Percentiles rank a stretch among this genome's conserved stretches.
These are phyloP conservation scores for Diaporthe batatas DNA, from an alignment of 2,329 filamentous ascomycete genomes.

Conservation along the genomic window DNA sequence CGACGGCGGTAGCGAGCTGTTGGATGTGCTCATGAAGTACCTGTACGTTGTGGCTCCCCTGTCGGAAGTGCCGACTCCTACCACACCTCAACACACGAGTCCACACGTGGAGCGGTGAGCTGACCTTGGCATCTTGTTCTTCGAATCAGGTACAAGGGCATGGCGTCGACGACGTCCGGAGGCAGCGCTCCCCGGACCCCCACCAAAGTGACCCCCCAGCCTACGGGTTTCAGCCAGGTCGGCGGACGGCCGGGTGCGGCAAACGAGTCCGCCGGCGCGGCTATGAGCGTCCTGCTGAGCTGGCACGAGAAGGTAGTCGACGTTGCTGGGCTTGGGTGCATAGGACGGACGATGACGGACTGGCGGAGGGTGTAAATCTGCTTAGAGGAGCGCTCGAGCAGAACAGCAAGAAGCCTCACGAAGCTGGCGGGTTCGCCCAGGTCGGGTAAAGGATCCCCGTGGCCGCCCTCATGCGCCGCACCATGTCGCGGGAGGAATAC, in stretches of 20 bases:
- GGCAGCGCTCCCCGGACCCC: conserved; percentile 61
- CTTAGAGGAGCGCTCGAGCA: neutral
- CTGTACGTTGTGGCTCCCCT: conserved; percentile 71
- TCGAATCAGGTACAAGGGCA: conserved; percentile 84
- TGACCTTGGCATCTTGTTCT: conserved; percentile 31
- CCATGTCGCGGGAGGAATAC: neutral
- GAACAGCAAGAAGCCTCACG: neutral
- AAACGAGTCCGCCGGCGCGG: conserved; percentile 80
- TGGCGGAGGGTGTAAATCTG: conserved; percentile 82
- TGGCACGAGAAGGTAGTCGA: conserved; percentile 99
- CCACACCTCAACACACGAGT: neutral
- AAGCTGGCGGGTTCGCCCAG: neutral
- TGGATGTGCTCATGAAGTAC: conserved; percentile 98
- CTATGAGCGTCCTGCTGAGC: conserved; percentile 96
- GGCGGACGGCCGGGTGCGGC: conserved; percentile 64
- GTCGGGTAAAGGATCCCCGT: neutral
- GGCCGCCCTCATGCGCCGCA: neutral
- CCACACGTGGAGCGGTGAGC: conserved; percentile 19
- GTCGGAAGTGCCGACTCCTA: neutral
- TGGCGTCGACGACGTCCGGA: conserved; percentile 64
- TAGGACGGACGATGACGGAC: conserved; percentile 96
- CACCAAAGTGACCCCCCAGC: conserved; percentile 75
- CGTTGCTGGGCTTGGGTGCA: conserved; percentile 89
- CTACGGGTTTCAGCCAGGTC: conserved; percentile 90
- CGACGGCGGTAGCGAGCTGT: conserved; percentile 83